phyloP scores from a whole-genome alignment of 345 rosid genomes.

The Raphanus sativus region DNA sequence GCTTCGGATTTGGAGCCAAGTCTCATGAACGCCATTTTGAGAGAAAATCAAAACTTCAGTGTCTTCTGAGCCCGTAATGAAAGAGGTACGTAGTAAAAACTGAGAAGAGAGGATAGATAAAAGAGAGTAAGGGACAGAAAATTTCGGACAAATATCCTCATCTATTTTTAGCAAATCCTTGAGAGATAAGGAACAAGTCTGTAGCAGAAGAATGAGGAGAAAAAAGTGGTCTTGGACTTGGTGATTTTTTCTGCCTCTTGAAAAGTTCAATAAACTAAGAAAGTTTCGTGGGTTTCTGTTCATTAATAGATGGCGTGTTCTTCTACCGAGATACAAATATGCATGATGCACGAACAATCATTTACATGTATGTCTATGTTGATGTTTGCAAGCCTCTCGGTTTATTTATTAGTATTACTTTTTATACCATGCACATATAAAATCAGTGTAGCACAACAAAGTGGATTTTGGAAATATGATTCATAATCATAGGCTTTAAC shows the following conservation, averaged over 20 bases:
- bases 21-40: background rate
- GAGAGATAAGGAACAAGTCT: constrained; percentile 44
- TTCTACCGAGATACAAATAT: background rate
- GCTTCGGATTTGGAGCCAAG: constrained; percentile 4
- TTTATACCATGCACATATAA: background rate
- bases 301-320: background rate
- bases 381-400: background rate
- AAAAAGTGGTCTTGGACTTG: constrained; percentile 19
- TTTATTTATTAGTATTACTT: background rate
- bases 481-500: background rate
- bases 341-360: background rate
- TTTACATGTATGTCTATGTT: background rate
- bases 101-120: background rate
- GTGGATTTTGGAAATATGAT: background rate
- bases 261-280: constrained; percentile 25
- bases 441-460: background rate
- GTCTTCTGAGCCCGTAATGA: background rate
- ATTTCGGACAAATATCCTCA: background rate
- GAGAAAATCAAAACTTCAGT: background rate
- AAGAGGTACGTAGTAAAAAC: background rate
- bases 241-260: constrained; percentile 26
- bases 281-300: background rate
- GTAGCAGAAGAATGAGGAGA: constrained; percentile 42
- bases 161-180: background rate
- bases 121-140: background rate